Base-by-base conservation (phyloP, 768 basidiomycete species). In the Tulasnella sp. region DNA sequence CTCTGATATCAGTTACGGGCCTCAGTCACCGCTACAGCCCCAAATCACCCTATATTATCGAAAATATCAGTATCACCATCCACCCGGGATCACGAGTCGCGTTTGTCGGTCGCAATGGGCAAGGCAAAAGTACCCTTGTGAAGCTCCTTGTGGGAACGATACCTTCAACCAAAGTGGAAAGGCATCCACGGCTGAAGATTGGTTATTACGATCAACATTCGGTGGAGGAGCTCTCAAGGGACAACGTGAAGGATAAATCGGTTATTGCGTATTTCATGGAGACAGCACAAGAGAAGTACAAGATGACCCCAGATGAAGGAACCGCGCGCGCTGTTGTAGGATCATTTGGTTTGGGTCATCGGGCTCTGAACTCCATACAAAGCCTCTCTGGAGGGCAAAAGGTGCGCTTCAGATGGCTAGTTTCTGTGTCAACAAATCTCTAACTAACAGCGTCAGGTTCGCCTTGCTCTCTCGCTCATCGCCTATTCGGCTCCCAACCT, bases 191-290 rank as follows among this genome's bases (percentile, higher is more conserved):
- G 7, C 86, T 89, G 42, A 87, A 87, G 28, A 89, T 93, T 50
- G 91, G 90, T 1, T 91, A 91, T 85, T 93, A 90, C 83, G 88
- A 88, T 0, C 92, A 93, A 83, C 90, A 92, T 83, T 88, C 88
- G 0, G 91, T 93, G 20, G 91, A 92, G 82, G 87, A 88, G 58
- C 86, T 92, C 4, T 86, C 88, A 14, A 83, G 85, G 0, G 77
- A 87, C 41, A 81, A 84, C 1, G 83, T 83, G 0, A 84, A 80
- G 64, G 80, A 82, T 28, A 82, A 81, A 31, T 83, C 87, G 34
- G 85, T 87, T 8, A 82, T 87, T 16, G 78, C 80, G n/a, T 82
- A 85, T 79, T 85, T 86, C 77, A 74, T 84, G 3, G 80, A 83
- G 24, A 48, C 82, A 28, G 80, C 84, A 31, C 81, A 82, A 48